phyloP scores from a whole-genome alignment of 345 rosid species.

The Eucalyptus urophylla region DNA sequence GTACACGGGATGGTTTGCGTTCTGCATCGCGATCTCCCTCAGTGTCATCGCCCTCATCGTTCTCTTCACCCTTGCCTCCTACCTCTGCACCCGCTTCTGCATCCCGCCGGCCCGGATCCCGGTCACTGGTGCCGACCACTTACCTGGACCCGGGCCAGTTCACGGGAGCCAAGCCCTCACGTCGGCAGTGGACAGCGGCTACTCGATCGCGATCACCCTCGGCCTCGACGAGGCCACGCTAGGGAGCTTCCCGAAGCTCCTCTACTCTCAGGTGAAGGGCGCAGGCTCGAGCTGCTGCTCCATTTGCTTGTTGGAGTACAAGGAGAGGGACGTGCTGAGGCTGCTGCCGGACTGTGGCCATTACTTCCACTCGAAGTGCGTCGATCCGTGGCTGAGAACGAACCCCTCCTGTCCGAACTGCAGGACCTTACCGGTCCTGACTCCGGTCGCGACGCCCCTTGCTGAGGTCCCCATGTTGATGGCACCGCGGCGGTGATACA shows the following conservation, averaged over 20 bases:
- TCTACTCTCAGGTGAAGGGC: neutral
- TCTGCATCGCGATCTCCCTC: neutral
- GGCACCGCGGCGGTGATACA: neutral
- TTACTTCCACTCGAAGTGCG: neutral
- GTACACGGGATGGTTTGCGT: no score
- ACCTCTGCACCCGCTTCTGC: neutral
- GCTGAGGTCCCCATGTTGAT: neutral
- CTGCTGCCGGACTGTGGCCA: neutral
- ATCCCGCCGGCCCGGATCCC: neutral
- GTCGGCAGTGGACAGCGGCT: neutral
- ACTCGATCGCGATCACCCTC: neutral
- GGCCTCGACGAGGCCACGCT: neutral
- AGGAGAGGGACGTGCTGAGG: neutral
- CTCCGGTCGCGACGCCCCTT: neutral
- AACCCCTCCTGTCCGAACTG: conserved; percentile 2
- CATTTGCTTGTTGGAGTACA: neutral
- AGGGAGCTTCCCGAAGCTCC: neutral
- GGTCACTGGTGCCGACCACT: no score
- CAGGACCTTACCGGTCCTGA: neutral
- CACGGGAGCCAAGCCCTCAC: neutral
- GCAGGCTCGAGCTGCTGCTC: neutral
- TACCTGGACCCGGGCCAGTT: no score
- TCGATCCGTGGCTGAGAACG: neutral
- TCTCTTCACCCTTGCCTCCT: neutral
- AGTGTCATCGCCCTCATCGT: neutral